Evolutionary conservation across 78 protist genomes (phyloP), one percentile per base, ranked within the genome.

Genomic region (Trichosphaerium sp.): DNA sequence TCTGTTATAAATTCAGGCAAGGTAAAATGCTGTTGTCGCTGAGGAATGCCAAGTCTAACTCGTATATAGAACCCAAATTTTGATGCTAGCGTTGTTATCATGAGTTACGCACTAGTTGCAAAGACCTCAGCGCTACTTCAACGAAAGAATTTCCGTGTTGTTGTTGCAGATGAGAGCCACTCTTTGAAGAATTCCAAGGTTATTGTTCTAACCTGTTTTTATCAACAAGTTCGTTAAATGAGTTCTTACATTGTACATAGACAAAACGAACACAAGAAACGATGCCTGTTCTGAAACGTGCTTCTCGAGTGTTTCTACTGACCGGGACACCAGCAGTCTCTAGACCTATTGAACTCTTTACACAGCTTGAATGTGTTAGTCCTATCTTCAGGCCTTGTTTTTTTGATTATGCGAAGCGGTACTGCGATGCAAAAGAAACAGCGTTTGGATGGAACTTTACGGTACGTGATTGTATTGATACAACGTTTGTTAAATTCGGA

Each of bases 281-380:
- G 0, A 28, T 52, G 14, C 79, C 76, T n/a, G 4, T 88, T 6
- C 34, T 72, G 38, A 35, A 23, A 35, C 18, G 4, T 15, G 75
- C 81, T 7, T 56, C 42, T 26, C 64, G 83, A 1, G 15, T 12
- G 3, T 26, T 83, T 0, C 52, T 83, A 0, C 84, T 91, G 28
- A 55, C 96, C 8, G 96, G 96, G 23, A 92, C 94, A 44, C 95
- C 95, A 0, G 88, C 93, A 8, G 38, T 80, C 15, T 57, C 85
- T 1, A 65, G 94, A 14, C 97, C 97, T 0, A 44, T 35, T 11
- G 97, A 92, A 66, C 69, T 92, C 3, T 89, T 14, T 60, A 15
- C 44, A 21, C 97, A 82, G 55, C 37, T 92, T 18, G 1, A 18
- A 3, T 34, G 70, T 47, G 21, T 92, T 1, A 51, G 3, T 6